Evolutionary conservation across 257 asterid species (phyloP).

Genomic region (Ballota nigra): DNA sequence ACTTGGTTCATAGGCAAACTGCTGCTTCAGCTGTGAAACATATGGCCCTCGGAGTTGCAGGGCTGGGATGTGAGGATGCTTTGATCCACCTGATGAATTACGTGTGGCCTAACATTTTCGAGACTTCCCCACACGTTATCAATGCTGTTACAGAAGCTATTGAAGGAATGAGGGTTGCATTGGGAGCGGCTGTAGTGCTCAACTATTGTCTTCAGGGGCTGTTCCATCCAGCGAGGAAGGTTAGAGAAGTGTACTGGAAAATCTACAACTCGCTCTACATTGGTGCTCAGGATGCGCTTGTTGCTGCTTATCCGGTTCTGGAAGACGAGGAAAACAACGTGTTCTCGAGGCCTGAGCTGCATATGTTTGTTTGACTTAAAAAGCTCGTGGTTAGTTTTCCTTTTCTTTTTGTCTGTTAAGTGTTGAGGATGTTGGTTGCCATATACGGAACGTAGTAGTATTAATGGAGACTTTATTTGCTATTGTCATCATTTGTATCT

Average conservation of each 20-base stretch:
- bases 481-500: neutral
- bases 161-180: constrained; percentile 92
- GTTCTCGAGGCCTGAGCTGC: constrained; percentile 67
- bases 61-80: constrained; percentile 92
- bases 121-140: constrained; percentile 86
- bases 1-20: constrained; percentile 80
- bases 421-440: neutral
- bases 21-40: constrained; percentile 94
- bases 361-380: constrained; percentile 54
- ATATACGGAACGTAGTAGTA: neutral
- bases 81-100: constrained; percentile 72
- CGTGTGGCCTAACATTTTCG: constrained; percentile 90
- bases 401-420: neutral
- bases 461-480: neutral
- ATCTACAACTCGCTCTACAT: constrained; percentile 78
- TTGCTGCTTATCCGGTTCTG: constrained; percentile 77
- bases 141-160: constrained; percentile 91
- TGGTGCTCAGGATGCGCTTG: constrained; percentile 86
- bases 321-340: constrained; percentile 68
- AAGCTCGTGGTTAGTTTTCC: neutral
- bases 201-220: constrained; percentile 88
- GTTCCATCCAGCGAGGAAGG: constrained; percentile 94
- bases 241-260: constrained; percentile 92
- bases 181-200: constrained; percentile 75
- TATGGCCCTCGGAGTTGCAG: constrained; percentile 90